These are phyloP conservation scores for Lentinus polychrous DNA, from an alignment of 1,284 basidiomycete genomes.

Conservation along the genomic window DNA sequence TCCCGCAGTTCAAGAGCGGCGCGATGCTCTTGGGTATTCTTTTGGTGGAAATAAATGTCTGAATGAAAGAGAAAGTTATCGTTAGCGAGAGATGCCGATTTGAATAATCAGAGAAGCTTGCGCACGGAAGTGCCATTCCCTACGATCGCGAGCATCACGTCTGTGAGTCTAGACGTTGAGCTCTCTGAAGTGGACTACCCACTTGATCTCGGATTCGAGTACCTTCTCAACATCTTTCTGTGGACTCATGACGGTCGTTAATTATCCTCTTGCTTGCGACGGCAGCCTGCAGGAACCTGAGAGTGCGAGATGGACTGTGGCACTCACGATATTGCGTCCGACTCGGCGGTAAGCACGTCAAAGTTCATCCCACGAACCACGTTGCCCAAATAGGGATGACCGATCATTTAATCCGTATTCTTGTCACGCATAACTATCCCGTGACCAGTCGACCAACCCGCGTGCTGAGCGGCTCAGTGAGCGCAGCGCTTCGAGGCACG, in stretches of 20 bases:
- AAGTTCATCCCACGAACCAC: too few relatives aligned
- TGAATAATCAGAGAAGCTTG: background rate
- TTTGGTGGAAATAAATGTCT: slow-evolving; percentile 76
- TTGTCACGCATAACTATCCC: too few relatives aligned
- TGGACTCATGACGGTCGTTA: slow-evolving; percentile 24
- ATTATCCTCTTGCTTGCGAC: too few relatives aligned
- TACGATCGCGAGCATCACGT: slow-evolving; percentile 20
- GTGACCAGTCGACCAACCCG: too few relatives aligned
- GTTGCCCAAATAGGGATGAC: too few relatives aligned
- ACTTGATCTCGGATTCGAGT: slow-evolving; percentile 62
- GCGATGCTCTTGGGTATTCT: slow-evolving; percentile 52
- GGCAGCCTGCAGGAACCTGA: too few relatives aligned
- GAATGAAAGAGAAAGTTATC: background rate
- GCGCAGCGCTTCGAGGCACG: too few relatives aligned
- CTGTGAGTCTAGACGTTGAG: slow-evolving; percentile 6
- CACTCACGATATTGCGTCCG: too few relatives aligned
- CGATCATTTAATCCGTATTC: too few relatives aligned
- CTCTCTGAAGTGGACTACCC: slow-evolving; percentile 15
- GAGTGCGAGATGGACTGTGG: too few relatives aligned
- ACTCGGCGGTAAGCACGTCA: too few relatives aligned
- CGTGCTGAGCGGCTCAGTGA: too few relatives aligned
- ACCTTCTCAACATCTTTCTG: slow-evolving; percentile 54
- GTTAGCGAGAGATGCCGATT: background rate
- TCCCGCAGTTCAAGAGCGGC: slow-evolving; percentile 63
- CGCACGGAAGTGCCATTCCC: slow-evolving; percentile 76